Evolutionary conservation across 495 filamentous ascomycete species (phyloP), one percentile per base, ranked within the genome.

Genomic region (Penicillium chermesinum): DNA sequence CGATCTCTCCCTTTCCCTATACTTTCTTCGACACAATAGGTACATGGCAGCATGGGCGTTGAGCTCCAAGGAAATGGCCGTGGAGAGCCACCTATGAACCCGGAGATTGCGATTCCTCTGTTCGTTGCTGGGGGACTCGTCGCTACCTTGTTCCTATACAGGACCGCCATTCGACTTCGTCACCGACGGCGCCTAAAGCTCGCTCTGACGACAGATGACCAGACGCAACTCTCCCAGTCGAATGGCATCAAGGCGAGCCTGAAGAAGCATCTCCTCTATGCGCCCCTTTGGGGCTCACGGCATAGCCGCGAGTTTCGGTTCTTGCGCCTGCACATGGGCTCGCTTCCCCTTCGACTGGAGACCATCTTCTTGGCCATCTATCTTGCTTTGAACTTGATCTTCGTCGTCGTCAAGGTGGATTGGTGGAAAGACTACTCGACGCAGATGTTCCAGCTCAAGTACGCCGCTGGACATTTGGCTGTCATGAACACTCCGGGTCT

Each of bases 241-340:
- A 61, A 34, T 49, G 2, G 20, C 0, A 1, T 57, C 0, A 58
- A 53, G n/a, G 57, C 67, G 19, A 52, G 34, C 7, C 39, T 72
- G 21, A 72, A 74, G 41, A 66, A 63, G 52, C 63, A 74, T 59
- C 13, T 74, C 14, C 54, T 72, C 10, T 73, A 74, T 53, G 71
- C 71, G 17, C 69, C 71, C 18, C 34, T 72, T 7, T 61, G 63
- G 21, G 61, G 59, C 3, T 47, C 41, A 10, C 70, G 71, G 6
- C 71, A 74, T 46, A 73, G 64, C 22, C 66, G 69, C 19, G 68
- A 71, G 37, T 61, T 73, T 38, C 63, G 62, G 19, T 32, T 71
- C 10, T 21, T 61, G 13, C 41, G 50, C 12, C 48, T 72, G 2
- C 66, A 71, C 51, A 71, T 74, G 66, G 71, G 71, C n/a, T 65